A percentile compares a stretch with the other conserved stretches of the same genome.
Evolutionary conservation across 2,329 filamentous ascomycete species (phyloP).

Genomic region (Fulvia fulva): DNA sequence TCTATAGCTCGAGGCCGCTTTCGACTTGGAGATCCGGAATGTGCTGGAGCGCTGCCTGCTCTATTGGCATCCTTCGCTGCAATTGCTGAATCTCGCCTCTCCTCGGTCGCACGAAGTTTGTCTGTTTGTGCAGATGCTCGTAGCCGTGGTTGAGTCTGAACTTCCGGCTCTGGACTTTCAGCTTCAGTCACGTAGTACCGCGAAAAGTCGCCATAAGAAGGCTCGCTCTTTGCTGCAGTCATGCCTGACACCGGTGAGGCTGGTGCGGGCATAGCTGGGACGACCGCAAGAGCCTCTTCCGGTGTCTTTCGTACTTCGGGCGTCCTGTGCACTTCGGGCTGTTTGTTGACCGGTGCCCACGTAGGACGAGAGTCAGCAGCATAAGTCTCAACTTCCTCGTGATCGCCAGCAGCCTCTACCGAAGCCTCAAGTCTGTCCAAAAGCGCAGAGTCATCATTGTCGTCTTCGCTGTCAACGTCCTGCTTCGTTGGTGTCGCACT

Average conservation of each 20-base stretch:
- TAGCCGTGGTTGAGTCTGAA: background rate
- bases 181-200: background rate
- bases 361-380: background rate
- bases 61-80: background rate
- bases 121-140: background rate
- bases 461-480: background rate
- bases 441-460: background rate
- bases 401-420: background rate
- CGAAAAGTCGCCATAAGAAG: background rate
- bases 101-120: background rate
- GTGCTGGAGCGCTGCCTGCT: background rate
- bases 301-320: background rate
- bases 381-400: background rate
- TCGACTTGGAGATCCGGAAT: background rate
- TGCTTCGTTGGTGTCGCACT: background rate
- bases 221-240: conserved; percentile 1
- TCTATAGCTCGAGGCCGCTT: conserved; percentile 1
- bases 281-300: background rate
- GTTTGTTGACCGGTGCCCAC: conserved; percentile 1
- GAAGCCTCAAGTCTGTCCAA: background rate
- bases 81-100: background rate
- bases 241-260: background rate
- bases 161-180: background rate
- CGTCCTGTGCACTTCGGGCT: background rate
- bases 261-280: background rate